Conservation (phyloP, 129 eudicot species). For the Kitagawia praeruptora region DNA sequence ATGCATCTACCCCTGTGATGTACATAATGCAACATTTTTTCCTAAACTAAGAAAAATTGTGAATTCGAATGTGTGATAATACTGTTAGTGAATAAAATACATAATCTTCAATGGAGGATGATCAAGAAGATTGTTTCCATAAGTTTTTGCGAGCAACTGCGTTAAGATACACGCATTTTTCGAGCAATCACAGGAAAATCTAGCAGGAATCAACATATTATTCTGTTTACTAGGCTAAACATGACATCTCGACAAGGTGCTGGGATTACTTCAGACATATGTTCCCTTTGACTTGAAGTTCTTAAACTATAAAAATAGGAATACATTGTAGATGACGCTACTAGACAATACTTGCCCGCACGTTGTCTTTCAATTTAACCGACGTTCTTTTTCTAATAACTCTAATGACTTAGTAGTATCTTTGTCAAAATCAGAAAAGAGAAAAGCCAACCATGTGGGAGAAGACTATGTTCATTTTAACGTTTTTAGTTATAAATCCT, state of each 20-base stretch:
- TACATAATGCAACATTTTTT: too few species aligned
- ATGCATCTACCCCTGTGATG: background rate
- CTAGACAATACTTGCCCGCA: slow-evolving; percentile 29
- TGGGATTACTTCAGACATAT: background rate
- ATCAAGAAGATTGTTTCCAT: background rate
- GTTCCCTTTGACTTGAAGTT: background rate
- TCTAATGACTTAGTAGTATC: slow-evolving; percentile 1
- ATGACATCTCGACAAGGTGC: background rate
- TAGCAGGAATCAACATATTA: background rate
- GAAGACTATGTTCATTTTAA: slow-evolving; percentile 2
- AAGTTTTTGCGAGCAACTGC: background rate
- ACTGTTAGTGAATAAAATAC: background rate
- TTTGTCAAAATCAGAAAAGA: background rate
- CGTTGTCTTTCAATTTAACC: slow-evolving; percentile 19
- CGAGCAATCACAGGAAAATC: background rate
- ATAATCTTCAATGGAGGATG: too few species aligned
- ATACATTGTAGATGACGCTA: background rate
- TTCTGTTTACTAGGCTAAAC: background rate
- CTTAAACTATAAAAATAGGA: background rate
- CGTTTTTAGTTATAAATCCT: background rate
- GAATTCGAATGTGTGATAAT: background rate
- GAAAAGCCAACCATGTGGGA: background rate
- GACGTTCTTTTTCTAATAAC: slow-evolving; percentile 2
- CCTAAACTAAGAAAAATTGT: too few species aligned
- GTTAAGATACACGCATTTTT: background rate